These are phyloP conservation scores for Fusarium buxicola DNA, from an alignment of 2,329 filamentous ascomycete genomes.

Conservation along the genomic window DNA sequence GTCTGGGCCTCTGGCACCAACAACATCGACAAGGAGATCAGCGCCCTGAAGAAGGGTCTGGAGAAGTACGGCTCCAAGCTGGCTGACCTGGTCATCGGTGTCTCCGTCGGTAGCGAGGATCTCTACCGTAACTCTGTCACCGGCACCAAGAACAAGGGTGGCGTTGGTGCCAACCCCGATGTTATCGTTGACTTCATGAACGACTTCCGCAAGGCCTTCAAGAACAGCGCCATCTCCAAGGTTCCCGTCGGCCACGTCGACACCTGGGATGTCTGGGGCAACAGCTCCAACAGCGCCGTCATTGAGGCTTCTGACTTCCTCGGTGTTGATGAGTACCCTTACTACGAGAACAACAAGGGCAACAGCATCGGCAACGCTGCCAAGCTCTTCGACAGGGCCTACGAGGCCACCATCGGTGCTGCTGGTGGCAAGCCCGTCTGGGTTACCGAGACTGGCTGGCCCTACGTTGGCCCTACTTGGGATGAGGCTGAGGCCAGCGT, in stretches of 20 bases:
- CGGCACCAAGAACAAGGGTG: slow-evolving; percentile 71
- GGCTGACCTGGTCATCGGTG: slow-evolving; percentile 70
- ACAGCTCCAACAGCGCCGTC: slow-evolving; percentile 68
- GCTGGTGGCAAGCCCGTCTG: slow-evolving; percentile 67
- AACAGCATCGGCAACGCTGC: slow-evolving; percentile 67
- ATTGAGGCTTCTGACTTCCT: slow-evolving; percentile 73
- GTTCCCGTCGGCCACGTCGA: slow-evolving; percentile 74
- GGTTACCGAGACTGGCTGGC: slow-evolving; percentile 76
- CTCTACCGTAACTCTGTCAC: slow-evolving; percentile 72
- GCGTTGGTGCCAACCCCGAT: slow-evolving; percentile 68
- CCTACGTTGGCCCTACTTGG: slow-evolving; percentile 63
- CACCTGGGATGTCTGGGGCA: slow-evolving; percentile 73
- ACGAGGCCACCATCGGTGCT: slow-evolving; percentile 57
- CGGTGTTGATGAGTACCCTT: slow-evolving; percentile 74
- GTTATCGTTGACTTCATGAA: slow-evolving; percentile 74
- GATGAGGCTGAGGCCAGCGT: slow-evolving; percentile 66
- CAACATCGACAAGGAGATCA: slow-evolving; percentile 70
- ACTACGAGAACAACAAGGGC: slow-evolving; percentile 69
- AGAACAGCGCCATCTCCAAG: slow-evolving; percentile 56
- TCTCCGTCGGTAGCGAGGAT: slow-evolving; percentile 75
- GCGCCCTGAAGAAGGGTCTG: slow-evolving; percentile 68
- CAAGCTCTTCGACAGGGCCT: slow-evolving; percentile 65
- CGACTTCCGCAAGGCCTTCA: slow-evolving; percentile 70
- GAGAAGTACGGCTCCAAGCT: slow-evolving; percentile 62
- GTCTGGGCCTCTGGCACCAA: slow-evolving; percentile 69